Evolutionary conservation across 306 rosid species (phyloP), one percentile per base, ranked within the genome.

Genomic region (Citrullus colocynthis): DNA sequence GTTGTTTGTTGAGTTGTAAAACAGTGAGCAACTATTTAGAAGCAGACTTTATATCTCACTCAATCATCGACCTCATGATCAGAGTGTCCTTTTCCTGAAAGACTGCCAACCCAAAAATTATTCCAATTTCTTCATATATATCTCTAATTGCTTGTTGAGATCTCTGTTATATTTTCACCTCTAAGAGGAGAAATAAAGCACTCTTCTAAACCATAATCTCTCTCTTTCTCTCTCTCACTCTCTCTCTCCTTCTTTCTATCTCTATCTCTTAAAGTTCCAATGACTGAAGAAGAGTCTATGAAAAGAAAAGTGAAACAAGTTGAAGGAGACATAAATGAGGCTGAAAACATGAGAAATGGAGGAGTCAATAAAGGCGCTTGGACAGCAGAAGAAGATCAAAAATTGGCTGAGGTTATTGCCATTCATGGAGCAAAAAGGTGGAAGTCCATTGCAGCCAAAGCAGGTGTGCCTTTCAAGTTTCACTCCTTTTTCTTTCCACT

Each of bases 391-490:
- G 90, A 89, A 81, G 93, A 89, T 78, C 49, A 59, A 65, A 87
- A 84, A 81, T 86, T 89, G 51, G 90, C 89, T 55, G 88, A 87
- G 66, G 87, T 72, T 62, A 85, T 85, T 64, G 81, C 82, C n/a
- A 52, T 79, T 83, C 89, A 89, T 71, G 90, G 93, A 24, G 87
- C 93, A 0, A 85, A 85, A 61, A 87, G 60, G 75, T 89, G 93
- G 93, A 84, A 81, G 48, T 79, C 85, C 21, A 73, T 89, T 65
- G 88, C 90, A 75, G 78, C 84, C 11, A 82, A 85, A 87, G 89
- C 93, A 87, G 93, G 93, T 87, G 93, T 87, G 30, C 49, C 13
- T 54, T 17, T 52, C 57, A 48, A 48, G 5, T 52, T 52, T 32
- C 63, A 51, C 63, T 52, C 78, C 62, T 36, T 73, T 49, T 66